Conservation (phyloP, 2,329 filamentous ascomycete species). For the Trichocomaceae sp. region DNA sequence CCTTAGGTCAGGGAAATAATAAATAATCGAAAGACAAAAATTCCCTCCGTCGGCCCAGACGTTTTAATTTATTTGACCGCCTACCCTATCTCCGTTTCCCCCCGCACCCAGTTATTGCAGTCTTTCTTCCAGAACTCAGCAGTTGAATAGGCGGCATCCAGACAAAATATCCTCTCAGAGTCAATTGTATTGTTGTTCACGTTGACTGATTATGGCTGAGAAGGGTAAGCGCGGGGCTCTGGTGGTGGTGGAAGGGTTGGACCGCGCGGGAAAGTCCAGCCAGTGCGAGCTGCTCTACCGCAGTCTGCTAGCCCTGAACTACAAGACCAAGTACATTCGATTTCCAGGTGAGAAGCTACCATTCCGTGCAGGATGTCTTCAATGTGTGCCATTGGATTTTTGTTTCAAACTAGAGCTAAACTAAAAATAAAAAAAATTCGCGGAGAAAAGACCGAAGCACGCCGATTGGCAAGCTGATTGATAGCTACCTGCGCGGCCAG, state of each 20-base stretch:
- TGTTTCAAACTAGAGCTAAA: slow-evolving; percentile 10
- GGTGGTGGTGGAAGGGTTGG: slow-evolving; percentile 80
- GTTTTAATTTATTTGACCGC: slow-evolving; percentile 10
- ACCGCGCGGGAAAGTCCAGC: slow-evolving; percentile 86
- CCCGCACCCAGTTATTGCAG: background rate
- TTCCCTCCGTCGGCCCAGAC: background rate
- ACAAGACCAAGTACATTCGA: slow-evolving; percentile 52
- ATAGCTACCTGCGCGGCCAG: slow-evolving; percentile 68
- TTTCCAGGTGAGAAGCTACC: slow-evolving; percentile 53
- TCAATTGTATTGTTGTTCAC: background rate
- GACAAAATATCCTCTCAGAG: background rate
- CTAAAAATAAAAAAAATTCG: background rate
- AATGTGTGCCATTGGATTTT: background rate
- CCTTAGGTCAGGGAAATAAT: background rate
- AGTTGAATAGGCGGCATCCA: background rate
- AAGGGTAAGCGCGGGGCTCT: slow-evolving; percentile 57
- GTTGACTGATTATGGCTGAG: slow-evolving; percentile 8
- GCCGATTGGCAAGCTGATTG: slow-evolving; percentile 79
- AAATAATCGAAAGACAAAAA: background rate
- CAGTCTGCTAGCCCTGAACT: slow-evolving; percentile 46
- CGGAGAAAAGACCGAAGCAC: slow-evolving; percentile 63
- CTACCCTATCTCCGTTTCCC: background rate
- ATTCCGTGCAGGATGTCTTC: too few relatives aligned
- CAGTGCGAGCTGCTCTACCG: slow-evolving; percentile 66
- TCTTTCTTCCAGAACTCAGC: background rate